These are phyloP conservation scores for Saccharomycopsis schoenii DNA, from an alignment of 805 yeast genomes.

Conservation along the genomic window DNA sequence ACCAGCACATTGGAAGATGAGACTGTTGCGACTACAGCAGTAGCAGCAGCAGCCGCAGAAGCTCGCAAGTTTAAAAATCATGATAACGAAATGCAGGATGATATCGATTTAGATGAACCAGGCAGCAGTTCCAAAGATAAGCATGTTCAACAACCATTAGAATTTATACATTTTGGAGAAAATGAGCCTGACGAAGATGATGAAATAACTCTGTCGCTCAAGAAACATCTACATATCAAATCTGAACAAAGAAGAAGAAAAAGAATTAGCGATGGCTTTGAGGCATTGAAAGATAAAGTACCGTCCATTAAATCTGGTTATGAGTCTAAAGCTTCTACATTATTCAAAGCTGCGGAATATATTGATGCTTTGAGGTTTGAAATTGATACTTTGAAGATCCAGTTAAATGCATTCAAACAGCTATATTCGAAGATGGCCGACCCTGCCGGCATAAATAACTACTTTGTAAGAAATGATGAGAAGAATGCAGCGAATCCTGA, in stretches of 20 bases:
- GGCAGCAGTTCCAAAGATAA: neutral
- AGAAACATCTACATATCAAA: constrained; percentile 32
- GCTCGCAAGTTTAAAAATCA: neutral
- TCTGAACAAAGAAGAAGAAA: constrained; percentile 39
- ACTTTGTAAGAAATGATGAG: too few relatives aligned
- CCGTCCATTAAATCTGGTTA: constrained; percentile 33
- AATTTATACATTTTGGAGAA: constrained; percentile 5
- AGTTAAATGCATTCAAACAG: constrained; percentile 20
- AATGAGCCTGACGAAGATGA: constrained; percentile 1
- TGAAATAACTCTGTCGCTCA: neutral
- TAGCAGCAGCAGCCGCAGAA: neutral
- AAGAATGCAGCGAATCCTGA: neutral
- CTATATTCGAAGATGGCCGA: constrained; percentile 4
- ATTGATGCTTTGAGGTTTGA: constrained; percentile 30
- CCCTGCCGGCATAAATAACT: neutral
- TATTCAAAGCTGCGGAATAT: constrained; percentile 34
- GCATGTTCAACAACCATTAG: neutral
- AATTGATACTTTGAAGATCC: constrained; percentile 19
- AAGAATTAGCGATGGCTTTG: constrained; percentile 37
- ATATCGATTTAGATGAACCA: neutral
- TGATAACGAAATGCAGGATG: neutral
- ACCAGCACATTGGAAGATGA: neutral
- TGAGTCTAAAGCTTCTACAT: constrained; percentile 37
- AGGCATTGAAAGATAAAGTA: constrained; percentile 29
- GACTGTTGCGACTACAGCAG: neutral